Base-by-base conservation (phyloP, 768 basidiomycete species). In the Lactifluus volemus region DNA sequence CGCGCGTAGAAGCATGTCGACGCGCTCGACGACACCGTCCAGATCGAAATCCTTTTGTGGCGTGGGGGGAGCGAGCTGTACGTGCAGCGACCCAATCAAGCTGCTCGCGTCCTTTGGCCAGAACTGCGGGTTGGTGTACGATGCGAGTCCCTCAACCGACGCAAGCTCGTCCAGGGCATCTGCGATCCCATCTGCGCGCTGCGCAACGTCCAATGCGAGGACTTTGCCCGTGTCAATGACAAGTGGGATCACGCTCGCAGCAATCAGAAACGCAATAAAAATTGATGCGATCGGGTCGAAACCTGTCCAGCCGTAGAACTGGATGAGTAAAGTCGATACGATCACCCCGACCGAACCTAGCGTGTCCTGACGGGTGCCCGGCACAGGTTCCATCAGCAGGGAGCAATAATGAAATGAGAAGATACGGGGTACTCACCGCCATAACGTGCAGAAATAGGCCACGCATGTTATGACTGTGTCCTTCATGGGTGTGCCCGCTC, bases 251-350 rank as follows among this genome's bases (percentile, higher is more conserved):
- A 99, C 97, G 70, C 93, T 96, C 5, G 92, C 95, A 21, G 92
- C 92, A 67, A 99, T 99, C 65, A 99, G 76, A 9, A 91, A 74
- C 5, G 97, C 97, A 65, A 99, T 99, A 73, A 99, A 96, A 32
- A 99, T 76, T 9, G 92, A 95, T 0, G 97, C 97, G 61, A 99
- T 93, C 1, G 97, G 97, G 73, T 99, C 97, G 71, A 98, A 99
- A 19, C 94, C 94, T 12, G 96, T 98, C 94, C 95, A 98, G 25
- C 97, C 96, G 67, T 97, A 98, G 63, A 85, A 86, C 70, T 95
- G 87, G 63, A 99, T 98, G 57, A 98, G 81, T 17, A 98, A 76
- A 2, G 97, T 99, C 29, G 97, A 98, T 55, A 98, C 82, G 70
- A 99, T 99, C 17, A 99, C 97, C 17, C 97, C 97, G 21, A 98